Percentiles rank a stretch among this genome's conserved stretches.
These are phyloP conservation scores for Puccinia novopanici DNA, from an alignment of 1,284 basidiomycete species.

Conservation along the genomic window DNA sequence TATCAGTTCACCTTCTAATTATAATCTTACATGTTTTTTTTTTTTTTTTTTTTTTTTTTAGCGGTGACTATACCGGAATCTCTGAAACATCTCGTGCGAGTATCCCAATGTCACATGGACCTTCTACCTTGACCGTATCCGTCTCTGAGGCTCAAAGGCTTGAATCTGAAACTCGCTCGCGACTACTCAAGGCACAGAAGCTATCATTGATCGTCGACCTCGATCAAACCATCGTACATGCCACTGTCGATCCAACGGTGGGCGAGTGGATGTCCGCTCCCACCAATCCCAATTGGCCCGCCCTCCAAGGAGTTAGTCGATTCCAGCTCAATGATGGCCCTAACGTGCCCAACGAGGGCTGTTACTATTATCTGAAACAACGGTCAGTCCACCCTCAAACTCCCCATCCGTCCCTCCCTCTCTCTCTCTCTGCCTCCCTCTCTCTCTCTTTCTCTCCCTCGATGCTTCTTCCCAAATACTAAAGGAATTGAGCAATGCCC, in stretches of 20 bases:
- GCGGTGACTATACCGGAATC: slow-evolving; percentile 81
- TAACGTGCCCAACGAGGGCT: slow-evolving; percentile 69
- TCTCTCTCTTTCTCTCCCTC: neutral
- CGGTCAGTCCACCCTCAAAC: slow-evolving; percentile 65
- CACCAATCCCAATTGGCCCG: slow-evolving; percentile 39
- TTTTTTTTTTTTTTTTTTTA: slow-evolving; percentile 58
- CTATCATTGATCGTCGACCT: slow-evolving; percentile 95
- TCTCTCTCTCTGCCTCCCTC: neutral
- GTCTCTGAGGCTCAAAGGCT: slow-evolving; percentile 76
- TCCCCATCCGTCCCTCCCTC: neutral
- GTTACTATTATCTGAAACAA: slow-evolving; percentile 91
- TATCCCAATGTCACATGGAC: slow-evolving; percentile 76
- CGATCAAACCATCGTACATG: slow-evolving; percentile 97
- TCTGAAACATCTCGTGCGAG: slow-evolving; percentile 76
- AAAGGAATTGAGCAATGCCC: slow-evolving; percentile 43
- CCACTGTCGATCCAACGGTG: slow-evolving; percentile 96
- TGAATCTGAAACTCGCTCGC: slow-evolving; percentile 76
- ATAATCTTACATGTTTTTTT: slow-evolving; percentile 8
- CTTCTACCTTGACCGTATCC: slow-evolving; percentile 60
- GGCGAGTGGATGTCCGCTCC: slow-evolving; percentile 90
- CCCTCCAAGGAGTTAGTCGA: slow-evolving; percentile 39
- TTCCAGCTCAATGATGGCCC: slow-evolving; percentile 31
- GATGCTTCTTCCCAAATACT: slow-evolving; percentile 9
- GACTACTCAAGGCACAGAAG: slow-evolving; percentile 74
- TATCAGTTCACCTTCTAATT: too few species aligned